Conservation (phyloP, 331 rosid genomes). For the Prunus yedoensis region DNA sequence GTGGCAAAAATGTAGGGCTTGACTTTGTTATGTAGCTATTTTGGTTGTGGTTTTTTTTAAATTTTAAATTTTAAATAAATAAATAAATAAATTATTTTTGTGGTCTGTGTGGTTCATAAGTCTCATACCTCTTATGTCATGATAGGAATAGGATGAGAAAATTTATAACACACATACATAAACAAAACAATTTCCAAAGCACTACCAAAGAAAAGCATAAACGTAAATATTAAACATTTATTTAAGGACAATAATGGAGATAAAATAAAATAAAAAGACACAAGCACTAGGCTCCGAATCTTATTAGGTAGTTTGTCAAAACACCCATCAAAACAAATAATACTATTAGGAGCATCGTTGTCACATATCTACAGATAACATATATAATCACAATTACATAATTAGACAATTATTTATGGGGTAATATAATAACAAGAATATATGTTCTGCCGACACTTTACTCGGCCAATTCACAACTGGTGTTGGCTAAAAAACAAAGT, state of each 20-base stretch:
- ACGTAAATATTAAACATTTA: no score
- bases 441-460: conserved; percentile 8
- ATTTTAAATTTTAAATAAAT: no score
- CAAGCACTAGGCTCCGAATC: conserved; percentile 16
- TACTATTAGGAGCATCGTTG: neutral
- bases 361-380: conserved; percentile 10
- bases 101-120: neutral
- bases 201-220: no score
- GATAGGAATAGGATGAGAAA: no score
- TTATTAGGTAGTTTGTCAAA: conserved; percentile 20
- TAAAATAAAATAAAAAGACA: neutral
- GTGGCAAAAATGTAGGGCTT: neutral
- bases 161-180: no score
- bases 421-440: neutral
- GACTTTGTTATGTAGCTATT: neutral
- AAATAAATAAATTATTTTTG: no score
- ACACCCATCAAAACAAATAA: neutral
- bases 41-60: no score
- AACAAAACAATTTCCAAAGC: no score
- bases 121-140: no score
- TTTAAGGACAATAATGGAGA: no score
- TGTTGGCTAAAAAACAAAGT: conserved; percentile 11
- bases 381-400: neutral
- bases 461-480: neutral
- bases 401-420: neutral